Evolutionary conservation across 2,329 filamentous ascomycete genomes (phyloP), one percentile per base, ranked within the genome.

Genomic region (Stemphylium vesicarium): DNA sequence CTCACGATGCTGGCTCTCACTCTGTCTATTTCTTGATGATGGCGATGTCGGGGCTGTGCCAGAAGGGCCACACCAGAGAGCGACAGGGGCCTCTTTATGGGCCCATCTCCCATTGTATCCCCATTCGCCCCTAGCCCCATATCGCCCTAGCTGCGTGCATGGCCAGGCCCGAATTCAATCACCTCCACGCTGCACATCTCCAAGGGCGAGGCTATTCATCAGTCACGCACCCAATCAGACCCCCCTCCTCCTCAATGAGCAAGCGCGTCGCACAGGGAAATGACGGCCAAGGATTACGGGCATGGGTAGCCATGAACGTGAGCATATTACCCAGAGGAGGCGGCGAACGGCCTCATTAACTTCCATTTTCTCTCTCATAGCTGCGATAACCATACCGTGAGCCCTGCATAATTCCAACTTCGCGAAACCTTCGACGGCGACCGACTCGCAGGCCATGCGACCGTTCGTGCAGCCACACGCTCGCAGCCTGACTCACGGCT

Each of bases 21-120:
- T 29, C 13, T 20, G 3, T 20, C 20, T 20, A 20, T 20, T 20
- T 20, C 20, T 20, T 20, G 37, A 7, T 43, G 50, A 20, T 33
- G 31, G 53, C 52, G 51, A 39, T 38, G 31, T 41, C 43, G 53
- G 63, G 56, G 60, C 63, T 64, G 62, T 62, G 59, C 56, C 47
- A 57, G 44, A 56, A 24, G 22, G 22, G 22, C 22, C 51, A 35
- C 59, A 55, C 57, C 47, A 52, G 52, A 39, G 45, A 45, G 54
- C 43, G 62, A 64, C 68, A 68, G 62, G 68, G 68, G 56, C 58
- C 61, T 61, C 63, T 66, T 62, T 63, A 50, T 50, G 51, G 51
- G 62, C 38, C 50, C 43, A 22, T 35, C 31, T n/a, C 12, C 31
- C 32, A 50, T 46, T 31, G n/a, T 38, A 57, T 57, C 57, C 55